phyloP scores from a whole-genome alignment of 169 alveolate species.

The Plasmodium billcollinsi region DNA sequence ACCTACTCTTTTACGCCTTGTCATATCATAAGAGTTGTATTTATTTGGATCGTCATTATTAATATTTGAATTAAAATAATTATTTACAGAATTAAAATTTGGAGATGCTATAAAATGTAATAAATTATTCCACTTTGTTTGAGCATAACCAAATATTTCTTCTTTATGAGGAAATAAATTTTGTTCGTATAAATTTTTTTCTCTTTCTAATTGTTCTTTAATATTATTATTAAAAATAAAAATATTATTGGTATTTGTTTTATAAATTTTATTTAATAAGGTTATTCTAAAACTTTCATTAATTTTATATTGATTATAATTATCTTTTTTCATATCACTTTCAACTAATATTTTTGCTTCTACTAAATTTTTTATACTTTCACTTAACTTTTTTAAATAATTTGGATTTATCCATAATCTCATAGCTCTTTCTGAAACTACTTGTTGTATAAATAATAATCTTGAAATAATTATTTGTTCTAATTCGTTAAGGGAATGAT shows the following conservation, averaged over 20 bases:
- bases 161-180: conserved; percentile 66
- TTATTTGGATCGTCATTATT: background rate
- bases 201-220: conserved; percentile 57
- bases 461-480: conserved; percentile 85
- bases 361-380: conserved; percentile 73
- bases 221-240: conserved; percentile 58
- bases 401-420: conserved; percentile 87
- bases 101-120: conserved; percentile 75
- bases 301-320: conserved; percentile 60
- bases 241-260: conserved; percentile 30
- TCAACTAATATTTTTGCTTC: conserved; percentile 68
- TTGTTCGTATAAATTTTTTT: conserved; percentile 48
- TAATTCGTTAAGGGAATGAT: conserved; percentile 84
- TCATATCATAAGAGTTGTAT: background rate
- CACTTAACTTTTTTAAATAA: conserved; percentile 82
- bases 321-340: conserved; percentile 73
- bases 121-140: conserved; percentile 53
- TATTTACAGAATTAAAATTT: conserved; percentile 7
- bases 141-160: conserved; percentile 43
- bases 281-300: conserved; percentile 67
- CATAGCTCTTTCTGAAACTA: conserved; percentile 90
- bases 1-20: conserved; percentile 19
- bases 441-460: conserved; percentile 85
- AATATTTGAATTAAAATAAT: background rate
- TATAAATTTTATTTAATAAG: conserved; percentile 66